A percentile compares a stretch with the other conserved stretches of the same genome.
Conservation (phyloP, 2,329 filamentous ascomycete genomes). For the Aspergillus ruber region DNA sequence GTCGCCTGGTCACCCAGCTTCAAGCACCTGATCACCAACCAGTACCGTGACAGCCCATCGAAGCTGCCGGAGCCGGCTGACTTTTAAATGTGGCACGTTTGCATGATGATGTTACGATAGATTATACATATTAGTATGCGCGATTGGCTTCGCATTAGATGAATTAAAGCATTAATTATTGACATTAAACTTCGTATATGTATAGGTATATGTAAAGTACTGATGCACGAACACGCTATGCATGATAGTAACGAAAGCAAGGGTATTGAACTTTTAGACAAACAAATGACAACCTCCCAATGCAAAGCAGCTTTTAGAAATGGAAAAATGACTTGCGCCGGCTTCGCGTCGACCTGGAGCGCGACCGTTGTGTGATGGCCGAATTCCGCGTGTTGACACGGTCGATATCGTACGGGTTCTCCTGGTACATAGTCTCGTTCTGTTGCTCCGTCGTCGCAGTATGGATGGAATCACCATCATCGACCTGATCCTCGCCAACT, state of each 20-base stretch:
- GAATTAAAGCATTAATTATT: neutral
- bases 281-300: neutral
- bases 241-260: neutral
- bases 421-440: conserved; percentile 16
- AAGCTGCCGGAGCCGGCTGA: conserved; percentile 18
- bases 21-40: conserved; percentile 21
- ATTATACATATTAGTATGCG: neutral
- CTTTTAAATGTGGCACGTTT: conserved; percentile 10
- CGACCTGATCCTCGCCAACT: neutral
- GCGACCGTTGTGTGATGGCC: conserved; percentile 16
- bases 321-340: conserved; percentile 4
- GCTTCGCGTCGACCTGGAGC: conserved; percentile 6
- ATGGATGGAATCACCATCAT: conserved; percentile 1
- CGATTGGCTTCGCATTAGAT: neutral
- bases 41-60: conserved; percentile 18
- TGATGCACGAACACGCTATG: neutral
- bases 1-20: conserved; percentile 36
- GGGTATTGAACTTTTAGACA: neutral
- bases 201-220: neutral
- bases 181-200: neutral
- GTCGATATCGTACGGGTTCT: conserved; percentile 27
- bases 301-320: conserved; percentile 1
- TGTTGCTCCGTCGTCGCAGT: conserved; percentile 9
- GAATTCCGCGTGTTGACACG: conserved; percentile 25
- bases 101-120: neutral